phyloP scores from a whole-genome alignment of 75 land plant species.

The Larix kaempferi region DNA sequence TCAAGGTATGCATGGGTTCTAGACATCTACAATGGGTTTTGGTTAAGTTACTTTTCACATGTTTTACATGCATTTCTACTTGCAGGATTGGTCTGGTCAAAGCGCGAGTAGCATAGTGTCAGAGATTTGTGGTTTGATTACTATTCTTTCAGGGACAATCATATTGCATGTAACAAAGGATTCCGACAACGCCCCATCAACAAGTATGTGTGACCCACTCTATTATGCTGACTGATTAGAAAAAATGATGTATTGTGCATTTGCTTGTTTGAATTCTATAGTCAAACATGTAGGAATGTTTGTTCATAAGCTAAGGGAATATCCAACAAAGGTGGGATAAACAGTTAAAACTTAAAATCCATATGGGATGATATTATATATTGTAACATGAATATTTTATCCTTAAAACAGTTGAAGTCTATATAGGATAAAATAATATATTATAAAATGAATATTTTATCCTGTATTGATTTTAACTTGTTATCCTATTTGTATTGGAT shows the following conservation, averaged over 20 bases:
- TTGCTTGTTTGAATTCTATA: not conserved
- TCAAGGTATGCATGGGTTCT: conserved; percentile 45
- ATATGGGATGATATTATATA: too few species aligned
- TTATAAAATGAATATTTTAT: too few species aligned
- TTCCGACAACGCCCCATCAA: conserved; percentile 27
- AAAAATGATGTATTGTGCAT: not conserved
- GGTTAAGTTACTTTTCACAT: not conserved
- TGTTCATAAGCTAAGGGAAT: too few species aligned
- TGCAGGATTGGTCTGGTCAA: conserved; percentile 73
- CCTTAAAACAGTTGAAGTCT: too few species aligned
- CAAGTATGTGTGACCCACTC: conserved; percentile 16
- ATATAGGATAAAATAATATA: too few species aligned
- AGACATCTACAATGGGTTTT: too few species aligned
- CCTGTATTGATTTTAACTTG: too few species aligned
- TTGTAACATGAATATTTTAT: too few species aligned
- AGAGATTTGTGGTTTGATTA: conserved; percentile 71
- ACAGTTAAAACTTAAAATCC: too few species aligned
- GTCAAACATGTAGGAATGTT: too few species aligned
- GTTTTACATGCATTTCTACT: conserved; percentile 2
- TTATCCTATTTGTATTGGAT: too few species aligned
- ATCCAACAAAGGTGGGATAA: too few species aligned
- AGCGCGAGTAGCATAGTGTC: conserved; percentile 65
- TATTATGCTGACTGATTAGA: not conserved
- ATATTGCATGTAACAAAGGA: conserved; percentile 76
- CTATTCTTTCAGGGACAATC: conserved; percentile 72